Conservation (phyloP, 371 early-diverging fungal genomes). For the Mortierella polycephala region DNA sequence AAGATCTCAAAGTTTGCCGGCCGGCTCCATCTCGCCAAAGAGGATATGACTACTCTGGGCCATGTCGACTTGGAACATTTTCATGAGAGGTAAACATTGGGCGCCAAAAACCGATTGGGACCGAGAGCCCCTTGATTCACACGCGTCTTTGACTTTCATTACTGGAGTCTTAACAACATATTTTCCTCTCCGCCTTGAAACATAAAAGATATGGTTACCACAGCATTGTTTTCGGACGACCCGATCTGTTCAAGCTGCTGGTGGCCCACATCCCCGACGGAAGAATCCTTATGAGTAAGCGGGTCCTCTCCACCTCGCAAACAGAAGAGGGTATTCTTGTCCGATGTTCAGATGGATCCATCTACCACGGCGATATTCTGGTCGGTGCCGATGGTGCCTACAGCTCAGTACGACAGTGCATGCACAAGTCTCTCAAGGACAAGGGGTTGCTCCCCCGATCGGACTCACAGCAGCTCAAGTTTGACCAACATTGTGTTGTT, state of each 20-base stretch:
- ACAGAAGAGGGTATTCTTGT: slow-evolving; percentile 27
- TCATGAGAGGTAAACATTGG: slow-evolving; percentile 25
- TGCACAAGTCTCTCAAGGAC: slow-evolving; percentile 40
- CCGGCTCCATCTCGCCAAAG: slow-evolving; percentile 36
- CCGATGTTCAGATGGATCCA: slow-evolving; percentile 35
- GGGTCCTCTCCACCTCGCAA: slow-evolving; percentile 33
- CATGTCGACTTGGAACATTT: slow-evolving; percentile 42
- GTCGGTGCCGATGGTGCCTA: slow-evolving; percentile 51
- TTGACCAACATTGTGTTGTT: slow-evolving; percentile 49
- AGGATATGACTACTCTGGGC: slow-evolving; percentile 29
- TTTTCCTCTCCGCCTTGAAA: slow-evolving; percentile 1
- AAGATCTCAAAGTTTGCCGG: slow-evolving; percentile 34
- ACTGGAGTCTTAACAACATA: background rate
- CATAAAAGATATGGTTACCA: slow-evolving; percentile 45
- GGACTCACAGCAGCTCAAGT: slow-evolving; percentile 45
- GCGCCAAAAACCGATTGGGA: background rate
- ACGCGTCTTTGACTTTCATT: background rate
- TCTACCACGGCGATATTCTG: slow-evolving; percentile 40
- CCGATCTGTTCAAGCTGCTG: slow-evolving; percentile 35
- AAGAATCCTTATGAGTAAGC: slow-evolving; percentile 38
- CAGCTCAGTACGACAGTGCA: slow-evolving; percentile 33
- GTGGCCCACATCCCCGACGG: slow-evolving; percentile 27
- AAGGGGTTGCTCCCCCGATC: slow-evolving; percentile 25
- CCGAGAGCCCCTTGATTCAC: background rate
- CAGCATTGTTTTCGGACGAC: slow-evolving; percentile 33